These are phyloP conservation scores for Anthracocystis walkeri DNA, from an alignment of 1,284 basidiomycete genomes.

Conservation along the genomic window DNA sequence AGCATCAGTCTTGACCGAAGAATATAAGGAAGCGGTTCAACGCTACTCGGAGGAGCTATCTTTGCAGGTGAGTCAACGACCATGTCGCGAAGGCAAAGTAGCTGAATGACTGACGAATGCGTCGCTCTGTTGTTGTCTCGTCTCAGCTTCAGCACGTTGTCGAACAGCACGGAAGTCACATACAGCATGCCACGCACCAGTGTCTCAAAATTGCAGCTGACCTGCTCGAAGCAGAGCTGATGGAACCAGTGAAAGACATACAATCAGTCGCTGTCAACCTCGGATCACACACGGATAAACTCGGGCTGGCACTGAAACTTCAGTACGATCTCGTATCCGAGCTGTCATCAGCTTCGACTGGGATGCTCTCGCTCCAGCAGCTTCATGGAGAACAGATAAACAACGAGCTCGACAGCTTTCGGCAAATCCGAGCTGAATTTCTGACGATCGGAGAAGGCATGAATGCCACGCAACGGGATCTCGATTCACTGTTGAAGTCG, in stretches of 20 bases:
- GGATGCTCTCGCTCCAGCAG: conserved; percentile 10
- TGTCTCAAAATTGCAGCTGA: conserved; percentile 7
- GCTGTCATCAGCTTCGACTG: conserved; percentile 6
- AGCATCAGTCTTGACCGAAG: not conserved
- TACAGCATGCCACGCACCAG: not conserved
- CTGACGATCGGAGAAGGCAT: conserved; percentile 1
- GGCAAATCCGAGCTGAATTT: conserved; percentile 10
- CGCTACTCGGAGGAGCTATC: conserved; percentile 6
- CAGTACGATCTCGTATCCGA: conserved; percentile 11
- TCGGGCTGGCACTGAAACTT: not conserved
- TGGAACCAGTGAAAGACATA: not conserved
- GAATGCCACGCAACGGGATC: conserved; percentile 6
- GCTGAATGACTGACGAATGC: not conserved
- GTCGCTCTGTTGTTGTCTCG: not conserved
- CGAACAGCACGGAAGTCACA: not conserved
- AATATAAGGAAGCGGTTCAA: not conserved
- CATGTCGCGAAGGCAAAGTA: not conserved
- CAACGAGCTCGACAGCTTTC: conserved; percentile 10
- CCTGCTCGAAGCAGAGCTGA: conserved; percentile 1
- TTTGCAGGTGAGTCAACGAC: conserved; percentile 14
- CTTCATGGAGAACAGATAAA: conserved; percentile 3
- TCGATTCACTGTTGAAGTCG: conserved; percentile 7
- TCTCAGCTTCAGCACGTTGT: conserved; percentile 7
- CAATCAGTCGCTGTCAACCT: not conserved
- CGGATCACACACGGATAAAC: conserved; percentile 2